Conservation (phyloP, 139 green algal species). For the Pedinophyceae sp. region DNA sequence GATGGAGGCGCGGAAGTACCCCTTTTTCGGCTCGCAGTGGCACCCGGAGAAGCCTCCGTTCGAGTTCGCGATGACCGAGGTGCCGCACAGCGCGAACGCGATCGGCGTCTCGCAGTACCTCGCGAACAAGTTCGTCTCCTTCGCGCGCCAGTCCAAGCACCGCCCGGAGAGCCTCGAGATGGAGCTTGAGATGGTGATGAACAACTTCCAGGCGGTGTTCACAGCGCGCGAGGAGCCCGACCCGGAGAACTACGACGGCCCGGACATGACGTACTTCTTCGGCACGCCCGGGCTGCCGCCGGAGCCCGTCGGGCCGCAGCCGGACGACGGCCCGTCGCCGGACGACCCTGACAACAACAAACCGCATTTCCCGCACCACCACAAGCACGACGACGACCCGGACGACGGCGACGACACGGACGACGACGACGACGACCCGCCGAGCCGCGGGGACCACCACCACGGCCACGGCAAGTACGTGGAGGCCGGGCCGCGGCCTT, state of each 20-base stretch:
- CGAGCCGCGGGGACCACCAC: no score
- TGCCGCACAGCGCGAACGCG: constrained; percentile 53
- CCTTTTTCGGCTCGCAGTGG: constrained; percentile 68
- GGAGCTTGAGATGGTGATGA: constrained; percentile 57
- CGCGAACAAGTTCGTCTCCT: constrained; percentile 52
- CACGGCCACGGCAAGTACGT: no score
- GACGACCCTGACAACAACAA: no score
- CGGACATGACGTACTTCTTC: constrained; percentile 47
- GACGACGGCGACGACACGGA: no score
- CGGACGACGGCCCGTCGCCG: no score
- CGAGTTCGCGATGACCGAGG: constrained; percentile 57
- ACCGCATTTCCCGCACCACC: no score
- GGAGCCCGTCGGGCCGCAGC: no score
- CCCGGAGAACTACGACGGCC: constrained; percentile 61
- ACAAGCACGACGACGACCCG: no score
- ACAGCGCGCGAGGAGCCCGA: constrained; percentile 22
- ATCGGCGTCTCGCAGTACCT: constrained; percentile 46
- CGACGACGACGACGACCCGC: no score
- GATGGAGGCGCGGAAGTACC: constrained; percentile 59
- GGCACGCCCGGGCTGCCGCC: no score
- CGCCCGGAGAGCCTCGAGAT: constrained; percentile 46
- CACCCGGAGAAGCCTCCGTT: constrained; percentile 72
- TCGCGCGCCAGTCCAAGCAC: constrained; percentile 32
- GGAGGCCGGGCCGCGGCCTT: no score
- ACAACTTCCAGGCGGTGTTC: constrained; percentile 48